phyloP scores from a whole-genome alignment of 176 grass and related monocot genomes.

The Neostapfia colusana region DNA sequence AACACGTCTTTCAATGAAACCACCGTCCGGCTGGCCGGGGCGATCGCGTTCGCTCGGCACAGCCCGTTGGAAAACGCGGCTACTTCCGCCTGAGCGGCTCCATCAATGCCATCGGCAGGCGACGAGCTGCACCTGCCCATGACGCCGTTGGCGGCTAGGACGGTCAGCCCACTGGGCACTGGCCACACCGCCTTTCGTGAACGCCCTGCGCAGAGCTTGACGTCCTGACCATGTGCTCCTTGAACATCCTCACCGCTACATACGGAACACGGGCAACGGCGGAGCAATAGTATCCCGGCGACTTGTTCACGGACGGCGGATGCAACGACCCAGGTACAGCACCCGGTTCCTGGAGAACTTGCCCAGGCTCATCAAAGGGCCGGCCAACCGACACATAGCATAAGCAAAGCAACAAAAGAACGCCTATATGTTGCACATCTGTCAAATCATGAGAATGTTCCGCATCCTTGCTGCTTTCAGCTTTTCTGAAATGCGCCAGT shows the following conservation, averaged over 20 bases:
- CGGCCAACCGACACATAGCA: background rate
- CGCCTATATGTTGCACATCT: background rate
- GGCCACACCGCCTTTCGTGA: background rate
- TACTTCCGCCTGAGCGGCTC: background rate
- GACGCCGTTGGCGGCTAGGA: background rate
- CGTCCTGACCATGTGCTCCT: too few relatives aligned
- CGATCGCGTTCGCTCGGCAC: background rate
- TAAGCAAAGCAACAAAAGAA: background rate
- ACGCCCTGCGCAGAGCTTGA: too few relatives aligned
- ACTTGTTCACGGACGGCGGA: background rate
- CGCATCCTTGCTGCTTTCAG: background rate
- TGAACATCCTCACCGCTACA: background rate
- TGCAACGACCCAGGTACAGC: background rate
- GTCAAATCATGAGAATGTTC: background rate
- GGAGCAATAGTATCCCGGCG: background rate
- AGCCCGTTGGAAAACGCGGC: background rate
- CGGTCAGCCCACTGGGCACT: background rate
- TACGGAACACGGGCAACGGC: background rate
- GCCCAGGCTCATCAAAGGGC: background rate
- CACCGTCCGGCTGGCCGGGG: background rate
- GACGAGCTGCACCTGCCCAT: background rate
- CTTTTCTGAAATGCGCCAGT: background rate
- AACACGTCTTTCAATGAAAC: background rate
- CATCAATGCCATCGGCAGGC: background rate
- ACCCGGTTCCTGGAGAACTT: background rate